These are phyloP conservation scores for Pseudopediastrum boryanum DNA, from an alignment of 139 green algal species.

Conservation along the genomic window DNA sequence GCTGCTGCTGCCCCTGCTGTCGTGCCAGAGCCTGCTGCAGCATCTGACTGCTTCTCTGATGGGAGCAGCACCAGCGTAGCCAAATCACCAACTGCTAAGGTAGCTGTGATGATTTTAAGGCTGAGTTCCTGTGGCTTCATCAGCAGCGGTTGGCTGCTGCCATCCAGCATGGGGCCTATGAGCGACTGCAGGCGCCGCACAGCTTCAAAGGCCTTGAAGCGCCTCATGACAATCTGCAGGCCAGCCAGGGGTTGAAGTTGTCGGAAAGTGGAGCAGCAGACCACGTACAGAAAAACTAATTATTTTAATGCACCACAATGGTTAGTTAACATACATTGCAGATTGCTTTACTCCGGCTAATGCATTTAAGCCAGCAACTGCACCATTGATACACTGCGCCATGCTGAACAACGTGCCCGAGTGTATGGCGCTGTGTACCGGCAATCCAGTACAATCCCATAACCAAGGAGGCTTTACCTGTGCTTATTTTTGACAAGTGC, in stretches of 20 bases:
- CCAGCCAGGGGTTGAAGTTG: too few relatives aligned
- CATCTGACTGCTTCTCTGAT: neutral
- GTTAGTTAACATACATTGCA: too few relatives aligned
- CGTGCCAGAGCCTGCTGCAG: neutral
- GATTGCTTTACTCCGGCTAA: too few relatives aligned
- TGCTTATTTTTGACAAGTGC: too few relatives aligned
- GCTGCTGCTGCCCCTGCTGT: conserved; percentile 15
- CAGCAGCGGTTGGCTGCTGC: conserved; percentile 12
- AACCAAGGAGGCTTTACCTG: too few relatives aligned
- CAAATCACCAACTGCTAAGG: conserved; percentile 8
- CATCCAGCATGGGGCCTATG: conserved; percentile 4
- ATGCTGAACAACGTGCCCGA: too few relatives aligned
- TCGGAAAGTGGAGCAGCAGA: too few relatives aligned
- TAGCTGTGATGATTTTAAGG: neutral
- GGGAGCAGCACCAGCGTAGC: conserved; percentile 1
- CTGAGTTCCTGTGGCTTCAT: neutral
- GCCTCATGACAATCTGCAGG: conserved; percentile 19
- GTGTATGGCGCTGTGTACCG: too few relatives aligned
- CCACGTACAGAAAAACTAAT: neutral
- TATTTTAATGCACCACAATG: neutral
- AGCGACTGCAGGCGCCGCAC: neutral
- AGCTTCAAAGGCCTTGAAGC: neutral
- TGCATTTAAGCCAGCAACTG: too few relatives aligned
- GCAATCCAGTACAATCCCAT: too few relatives aligned
- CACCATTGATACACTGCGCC: too few relatives aligned